Percentiles rank a stretch among this genome's conserved stretches.
Conservation (phyloP, 2,329 filamentous ascomycete species). For the Aureobasidium sp. region DNA sequence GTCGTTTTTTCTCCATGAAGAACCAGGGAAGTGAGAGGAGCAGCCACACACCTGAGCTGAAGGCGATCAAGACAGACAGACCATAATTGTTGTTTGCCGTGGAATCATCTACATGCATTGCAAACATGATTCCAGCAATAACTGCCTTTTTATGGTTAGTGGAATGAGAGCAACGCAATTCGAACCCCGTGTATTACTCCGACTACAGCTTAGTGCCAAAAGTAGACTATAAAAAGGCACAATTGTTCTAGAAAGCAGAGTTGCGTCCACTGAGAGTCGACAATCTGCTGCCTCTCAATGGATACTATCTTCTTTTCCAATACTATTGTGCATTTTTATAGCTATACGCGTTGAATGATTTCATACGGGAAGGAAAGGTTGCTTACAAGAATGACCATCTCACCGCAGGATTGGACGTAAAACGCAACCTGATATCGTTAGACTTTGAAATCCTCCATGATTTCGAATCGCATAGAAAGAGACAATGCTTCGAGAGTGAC, state of each 20-base stretch:
- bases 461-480: not conserved
- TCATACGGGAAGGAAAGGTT: too few species aligned
- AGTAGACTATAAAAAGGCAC: too few species aligned
- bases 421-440: constrained; percentile 38
- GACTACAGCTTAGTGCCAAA: too few species aligned
- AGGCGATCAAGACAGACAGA: constrained; percentile 57
- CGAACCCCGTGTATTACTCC: too few species aligned
- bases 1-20: constrained; percentile 55
- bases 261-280: too few species aligned
- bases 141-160: constrained; percentile 34
- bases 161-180: not conserved
- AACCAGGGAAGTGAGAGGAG: constrained; percentile 62
- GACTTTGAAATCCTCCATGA: too few species aligned
- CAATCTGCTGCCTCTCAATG: too few species aligned
- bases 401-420: constrained; percentile 55
- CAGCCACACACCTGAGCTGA: constrained; percentile 58
- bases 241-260: too few species aligned
- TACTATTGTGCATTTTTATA: too few species aligned
- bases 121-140: constrained; percentile 59
- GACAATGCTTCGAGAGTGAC: not conserved
- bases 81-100: constrained; percentile 60
- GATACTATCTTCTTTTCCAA: too few species aligned
- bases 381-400: constrained; percentile 49
- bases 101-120: constrained; percentile 52
- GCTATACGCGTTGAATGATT: too few species aligned